Evolutionary conservation across 768 basidiomycete species (phyloP).

Genomic region (Trichaptum fuscoviolaceum): DNA sequence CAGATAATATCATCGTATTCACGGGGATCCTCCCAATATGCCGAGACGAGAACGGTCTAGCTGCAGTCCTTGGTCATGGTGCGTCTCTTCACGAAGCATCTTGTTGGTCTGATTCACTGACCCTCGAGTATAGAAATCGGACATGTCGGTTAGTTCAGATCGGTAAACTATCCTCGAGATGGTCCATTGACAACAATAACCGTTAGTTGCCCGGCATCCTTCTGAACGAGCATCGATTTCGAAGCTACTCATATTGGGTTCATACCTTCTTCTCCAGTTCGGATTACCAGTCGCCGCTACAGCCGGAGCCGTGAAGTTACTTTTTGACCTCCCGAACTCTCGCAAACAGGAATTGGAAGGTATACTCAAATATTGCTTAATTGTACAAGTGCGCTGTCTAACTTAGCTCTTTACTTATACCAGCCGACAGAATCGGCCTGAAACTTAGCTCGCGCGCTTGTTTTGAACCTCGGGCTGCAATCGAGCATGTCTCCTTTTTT

Average conservation of each 20-base stretch:
- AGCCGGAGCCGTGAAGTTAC: conserved; percentile 37
- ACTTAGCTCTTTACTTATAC: background rate
- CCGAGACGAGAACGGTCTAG: conserved; percentile 73
- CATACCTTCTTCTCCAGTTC: conserved; percentile 35
- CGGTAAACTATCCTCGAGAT: background rate
- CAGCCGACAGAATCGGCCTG: conserved; percentile 86
- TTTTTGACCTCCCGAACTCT: conserved; percentile 78
- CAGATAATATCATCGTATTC: conserved; percentile 79
- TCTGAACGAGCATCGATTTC: conserved; percentile 41
- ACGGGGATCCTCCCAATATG: conserved; percentile 83
- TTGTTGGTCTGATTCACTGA: background rate
- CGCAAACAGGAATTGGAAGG: conserved; percentile 80
- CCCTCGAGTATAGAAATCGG: conserved; percentile 56
- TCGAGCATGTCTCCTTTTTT: conserved; percentile 44
- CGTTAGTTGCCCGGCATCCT: conserved; percentile 51
- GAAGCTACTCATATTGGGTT: conserved; percentile 37
- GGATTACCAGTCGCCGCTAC: conserved; percentile 56
- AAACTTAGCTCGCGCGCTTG: conserved; percentile 79
- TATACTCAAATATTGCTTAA: conserved; percentile 15
- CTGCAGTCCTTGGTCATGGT: conserved; percentile 85
- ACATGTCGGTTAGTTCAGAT: conserved; percentile 55
- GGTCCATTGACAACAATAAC: too few species aligned
- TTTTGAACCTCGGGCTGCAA: conserved; percentile 74
- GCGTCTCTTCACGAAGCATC: conserved; percentile 14
- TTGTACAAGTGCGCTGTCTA: background rate